Base-by-base conservation (phyloP, 2,329 filamentous ascomycete genomes). In the Ophiocordyceps camponoti-leonardi region DNA sequence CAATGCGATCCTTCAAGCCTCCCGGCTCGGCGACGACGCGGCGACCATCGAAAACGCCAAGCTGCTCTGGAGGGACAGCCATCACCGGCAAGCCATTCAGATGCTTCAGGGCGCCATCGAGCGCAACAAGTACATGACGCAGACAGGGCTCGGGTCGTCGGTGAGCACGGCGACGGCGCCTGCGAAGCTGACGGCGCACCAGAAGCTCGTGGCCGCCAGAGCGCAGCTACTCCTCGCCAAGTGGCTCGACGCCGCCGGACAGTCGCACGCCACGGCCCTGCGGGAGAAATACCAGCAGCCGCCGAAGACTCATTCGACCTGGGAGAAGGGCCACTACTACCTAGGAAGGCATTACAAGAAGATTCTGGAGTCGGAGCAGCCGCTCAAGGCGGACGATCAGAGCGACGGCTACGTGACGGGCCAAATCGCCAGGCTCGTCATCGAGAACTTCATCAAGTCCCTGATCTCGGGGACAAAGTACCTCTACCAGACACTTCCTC, bases 311-410 rank as follows among this genome's bases (percentile, higher is more conserved):
- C 68, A 71, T 53, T 65, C 69, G 6, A 77, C 77, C 44, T 98
- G 90, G 88, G 92, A 98, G 59, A 96, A 95, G 62, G 88, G 86
- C 0, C 90, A 96, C 58, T 98, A 96, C 60, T 94, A 95, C 60
- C 74, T 99, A 11, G 92, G 92, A 6, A 86, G 90, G 42, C 87
- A 96, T 62, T 98, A 98, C 71, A 93, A 94, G 60, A 98, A 95
- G 61, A 75, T 96, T 4, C 68, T 95, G 3, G 90, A 96, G 55
- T 85, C 86, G 0, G 87, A 96, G 60, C 88, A 86, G 61, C 68
- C 74, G 2, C 75, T 94, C 45, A 79, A 82, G 35, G 69, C 76
- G 18, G 76, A 81, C 26, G 87, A 88, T 50, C 87, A 94, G 61
- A 80, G 75, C 40, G 81, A 87, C 45, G 71, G 75, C 48, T 87